Conservation (phyloP, 805 yeast genomes). For the Ogataea corticis region DNA sequence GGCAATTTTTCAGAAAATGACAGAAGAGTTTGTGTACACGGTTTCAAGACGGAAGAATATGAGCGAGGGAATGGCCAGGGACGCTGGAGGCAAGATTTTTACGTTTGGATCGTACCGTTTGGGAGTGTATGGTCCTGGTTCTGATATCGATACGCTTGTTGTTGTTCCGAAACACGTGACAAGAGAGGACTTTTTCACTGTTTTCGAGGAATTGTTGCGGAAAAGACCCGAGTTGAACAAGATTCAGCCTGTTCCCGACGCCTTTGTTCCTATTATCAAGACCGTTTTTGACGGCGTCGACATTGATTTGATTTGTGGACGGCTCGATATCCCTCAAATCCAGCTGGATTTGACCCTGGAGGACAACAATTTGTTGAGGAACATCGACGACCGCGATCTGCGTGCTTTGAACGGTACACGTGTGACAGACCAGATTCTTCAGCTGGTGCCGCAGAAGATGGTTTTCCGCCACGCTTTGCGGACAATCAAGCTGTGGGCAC, state of each 20-base stretch:
- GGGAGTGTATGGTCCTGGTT: constrained; percentile 97
- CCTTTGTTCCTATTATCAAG: constrained; percentile 95
- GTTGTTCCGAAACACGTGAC: constrained; percentile 96
- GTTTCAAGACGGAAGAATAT: constrained; percentile 83
- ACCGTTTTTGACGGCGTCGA: constrained; percentile 88
- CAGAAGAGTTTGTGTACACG: constrained; percentile 77
- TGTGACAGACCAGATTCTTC: constrained; percentile 92
- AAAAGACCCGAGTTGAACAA: constrained; percentile 83
- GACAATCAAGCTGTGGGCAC: constrained; percentile 96
- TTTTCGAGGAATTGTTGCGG: constrained; percentile 69
- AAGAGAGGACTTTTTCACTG: constrained; percentile 84
- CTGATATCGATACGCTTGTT: constrained; percentile 95
- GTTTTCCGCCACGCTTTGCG: constrained; percentile 91
- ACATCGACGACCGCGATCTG: constrained; percentile 87
- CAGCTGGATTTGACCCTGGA: constrained; percentile 73
- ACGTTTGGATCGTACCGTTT: constrained; percentile 92
- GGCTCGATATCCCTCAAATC: constrained; percentile 78
- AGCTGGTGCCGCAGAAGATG: constrained; percentile 87
- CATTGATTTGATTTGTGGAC: constrained; percentile 86
- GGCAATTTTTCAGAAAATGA: constrained; percentile 65
- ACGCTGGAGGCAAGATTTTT: constrained; percentile 97
- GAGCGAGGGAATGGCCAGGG: constrained; percentile 96
- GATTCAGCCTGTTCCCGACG: constrained; percentile 92
- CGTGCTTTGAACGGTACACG: constrained; percentile 94
- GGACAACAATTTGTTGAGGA: constrained; percentile 81